Base-by-base conservation (phyloP, 768 basidiomycete genomes). In the Serpula lacrymans region DNA sequence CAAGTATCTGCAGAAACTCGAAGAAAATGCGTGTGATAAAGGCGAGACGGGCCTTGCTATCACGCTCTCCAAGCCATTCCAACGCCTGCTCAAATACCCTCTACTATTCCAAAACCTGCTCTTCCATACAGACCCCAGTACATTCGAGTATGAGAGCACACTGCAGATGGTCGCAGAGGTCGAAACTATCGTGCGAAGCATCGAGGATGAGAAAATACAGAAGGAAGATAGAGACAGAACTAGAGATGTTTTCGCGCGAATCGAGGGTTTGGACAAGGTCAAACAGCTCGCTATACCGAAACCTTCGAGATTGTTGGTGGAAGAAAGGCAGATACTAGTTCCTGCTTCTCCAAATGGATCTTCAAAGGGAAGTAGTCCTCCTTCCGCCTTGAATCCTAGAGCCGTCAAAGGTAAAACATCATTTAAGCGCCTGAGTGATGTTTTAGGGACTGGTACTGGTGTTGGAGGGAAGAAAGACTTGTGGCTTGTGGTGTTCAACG, bases 151-250 rank as follows among this genome's bases (percentile, higher is more conserved):
- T 57, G 96, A 99, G 62, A 87, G 85, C 56, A 96, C 94, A 10
- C 69, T 95, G 29, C 84, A 86, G 58, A 95, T 98, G 89, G 93
- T 97, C 1, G 90, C 92, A 14, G 93, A 98, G 62, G 89, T 99
- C 6, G 96, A 99, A 66, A 82, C 77, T 14, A 95, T 98, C 53
- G 95, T 99, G 34, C 77, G 95, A 32, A 89, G 88, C 46, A 97
- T 99, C 41, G 95, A 99, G 62, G 95, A 97, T 53, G 93, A 99
- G 70, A 98, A 98, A 71, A 88, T 92, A 41, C 86, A 88, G 59
- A 90, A 91, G 63, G 95, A 98, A 58, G 92, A 95, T 59, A 81
- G 95, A 23, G 91, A 96, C 64, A 88, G 86, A 69, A 96, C 94
- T 3, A 74, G 95, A 11, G 95, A 99, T 60, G 85, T 90, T 2